Base-by-base conservation (phyloP, 371 early-diverging fungal species). In the Apophysomyces sp. region DNA sequence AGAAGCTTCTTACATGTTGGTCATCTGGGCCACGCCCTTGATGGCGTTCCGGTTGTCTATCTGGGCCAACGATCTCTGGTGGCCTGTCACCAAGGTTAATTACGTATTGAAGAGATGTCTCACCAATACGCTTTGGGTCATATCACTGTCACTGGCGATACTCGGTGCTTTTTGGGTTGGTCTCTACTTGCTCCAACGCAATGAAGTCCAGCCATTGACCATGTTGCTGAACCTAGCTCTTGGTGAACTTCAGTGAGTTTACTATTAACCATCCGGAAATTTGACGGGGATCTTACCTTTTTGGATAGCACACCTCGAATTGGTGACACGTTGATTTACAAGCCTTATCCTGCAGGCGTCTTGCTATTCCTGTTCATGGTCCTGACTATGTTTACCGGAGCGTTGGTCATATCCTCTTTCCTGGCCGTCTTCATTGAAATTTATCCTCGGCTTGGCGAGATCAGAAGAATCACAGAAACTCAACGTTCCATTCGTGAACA, bases 191-290 rank as follows among this genome's bases (percentile, higher is more conserved):
- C 57, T 80, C 3, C 77, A 80, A 37, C 69, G 63, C 11, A 63
- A 75, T 29, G 74, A 76, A 39, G 36, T 74, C 40, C 55, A 54
- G 24, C 66, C 71, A 9, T 32, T 69, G 21, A 34, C 63, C 3
- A 66, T 77, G 61, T 30, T 80, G n/a, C 67, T 67, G 7, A 59
- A 70, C 26, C 59, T 80, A 16, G 44, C 68, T 4, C 57, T 80
- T 9, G 81, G 76, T 52, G 81, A 77, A n/a, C 58, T 80, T 16
- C 78, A 77, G 80, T 79, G 71, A 75, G 75, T 68, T 44, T 21
- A 16, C 27, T 21, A n/a, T 3, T 24, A 29, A 8, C 26, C 26
- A n/a, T n/a, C n/a, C n/a, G n/a, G n/a, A n/a, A n/a, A n/a, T n/a
- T n/a, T n/a, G n/a, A n/a, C n/a, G n/a, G n/a, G n/a, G n/a, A n/a